Conservation (phyloP, 208 protist species). For the Leishmania mexicana region DNA sequence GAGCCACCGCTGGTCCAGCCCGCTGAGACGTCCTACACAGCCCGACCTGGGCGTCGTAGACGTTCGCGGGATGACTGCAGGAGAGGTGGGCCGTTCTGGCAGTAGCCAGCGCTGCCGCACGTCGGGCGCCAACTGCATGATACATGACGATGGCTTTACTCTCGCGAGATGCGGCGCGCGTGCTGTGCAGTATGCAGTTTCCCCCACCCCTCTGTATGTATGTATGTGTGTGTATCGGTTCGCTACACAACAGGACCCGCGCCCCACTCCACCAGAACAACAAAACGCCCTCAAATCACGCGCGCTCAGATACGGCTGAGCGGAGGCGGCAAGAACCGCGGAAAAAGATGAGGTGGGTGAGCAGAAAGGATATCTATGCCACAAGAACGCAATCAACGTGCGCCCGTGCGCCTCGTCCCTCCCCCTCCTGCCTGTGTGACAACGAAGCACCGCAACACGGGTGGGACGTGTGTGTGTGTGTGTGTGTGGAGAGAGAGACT, state of each 20-base stretch:
- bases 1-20: background rate
- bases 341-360: background rate
- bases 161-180: background rate
- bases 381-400: background rate
- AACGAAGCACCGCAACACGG: too few species aligned
- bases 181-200: background rate
- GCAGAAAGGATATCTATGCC: background rate
- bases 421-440: background rate
- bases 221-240: background rate
- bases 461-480: background rate
- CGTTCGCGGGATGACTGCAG: background rate
- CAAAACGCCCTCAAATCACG: background rate
- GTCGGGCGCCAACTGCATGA: constrained; percentile 11
- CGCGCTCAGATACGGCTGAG: background rate
- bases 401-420: background rate
- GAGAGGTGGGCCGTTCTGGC: background rate
- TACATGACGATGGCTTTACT: constrained; percentile 18
- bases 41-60: background rate
- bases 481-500: background rate
- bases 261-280: background rate
- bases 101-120: constrained; percentile 4
- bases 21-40: background rate
- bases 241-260: background rate
- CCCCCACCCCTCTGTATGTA: too few species aligned
- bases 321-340: too few species aligned